Conservation (phyloP, 345 rosid species). For the Citrus medica region DNA sequence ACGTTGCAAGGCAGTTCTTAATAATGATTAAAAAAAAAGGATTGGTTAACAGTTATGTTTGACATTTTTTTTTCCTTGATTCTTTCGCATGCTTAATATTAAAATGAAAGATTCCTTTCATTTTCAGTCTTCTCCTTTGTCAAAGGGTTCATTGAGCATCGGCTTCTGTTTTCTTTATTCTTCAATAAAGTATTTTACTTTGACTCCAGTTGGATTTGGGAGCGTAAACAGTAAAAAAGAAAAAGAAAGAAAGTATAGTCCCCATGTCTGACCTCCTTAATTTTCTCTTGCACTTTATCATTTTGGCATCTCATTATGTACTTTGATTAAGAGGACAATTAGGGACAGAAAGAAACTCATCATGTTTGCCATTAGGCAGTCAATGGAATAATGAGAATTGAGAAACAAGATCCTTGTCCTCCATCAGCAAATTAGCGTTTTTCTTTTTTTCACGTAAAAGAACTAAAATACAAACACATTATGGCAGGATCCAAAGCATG, state of each 20-base stretch:
- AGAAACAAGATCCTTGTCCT: no score
- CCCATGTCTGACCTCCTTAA: not conserved
- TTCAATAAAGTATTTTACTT: slow-evolving; percentile 7
- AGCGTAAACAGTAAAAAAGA: not conserved
- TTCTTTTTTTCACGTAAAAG: not conserved
- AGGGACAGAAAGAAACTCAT: not conserved
- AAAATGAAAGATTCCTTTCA: slow-evolving; percentile 25
- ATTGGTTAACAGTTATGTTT: not conserved
- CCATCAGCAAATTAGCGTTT: not conserved
- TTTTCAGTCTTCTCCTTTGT: slow-evolving; percentile 2
- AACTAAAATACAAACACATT: slow-evolving; percentile 5
- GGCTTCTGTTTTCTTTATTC: not conserved
- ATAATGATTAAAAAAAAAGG: not conserved
- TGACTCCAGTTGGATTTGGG: not conserved
- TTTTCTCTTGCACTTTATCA: not conserved
- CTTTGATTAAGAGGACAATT: not conserved
- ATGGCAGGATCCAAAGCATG: slow-evolving; percentile 89
- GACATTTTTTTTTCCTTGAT: slow-evolving; percentile 10
- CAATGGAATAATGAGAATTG: not conserved
- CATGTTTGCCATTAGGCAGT: slow-evolving; percentile 1
- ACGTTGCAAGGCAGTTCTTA: not conserved
- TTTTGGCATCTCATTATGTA: not conserved
- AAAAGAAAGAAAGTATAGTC: no score
- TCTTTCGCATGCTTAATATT: slow-evolving; percentile 6
- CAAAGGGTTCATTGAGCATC: slow-evolving; percentile 24